Evolutionary conservation across 257 asterid species (phyloP).

Genomic region (Salvia hispanica): DNA sequence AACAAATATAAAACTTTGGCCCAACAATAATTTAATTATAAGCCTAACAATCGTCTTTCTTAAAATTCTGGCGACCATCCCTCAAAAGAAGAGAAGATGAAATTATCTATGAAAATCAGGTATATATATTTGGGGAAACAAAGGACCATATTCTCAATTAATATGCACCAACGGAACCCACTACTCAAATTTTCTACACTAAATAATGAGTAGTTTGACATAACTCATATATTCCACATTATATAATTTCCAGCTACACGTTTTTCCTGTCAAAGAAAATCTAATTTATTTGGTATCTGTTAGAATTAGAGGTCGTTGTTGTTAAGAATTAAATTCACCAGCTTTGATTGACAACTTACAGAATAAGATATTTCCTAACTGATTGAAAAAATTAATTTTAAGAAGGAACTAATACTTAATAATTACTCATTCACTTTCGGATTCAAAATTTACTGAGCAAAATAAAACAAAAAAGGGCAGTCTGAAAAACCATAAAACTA

Average conservation of each 20-base stretch:
- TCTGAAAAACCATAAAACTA: too few species aligned
- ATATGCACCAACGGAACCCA: background rate
- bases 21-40: too few species aligned
- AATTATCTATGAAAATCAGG: too few species aligned
- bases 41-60: too few species aligned
- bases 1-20: too few species aligned
- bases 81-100: too few species aligned
- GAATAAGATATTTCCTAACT: background rate
- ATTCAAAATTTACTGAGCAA: too few species aligned
- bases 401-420: too few species aligned
- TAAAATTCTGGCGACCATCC: too few species aligned
- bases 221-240: background rate
- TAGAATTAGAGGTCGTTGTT: background rate
- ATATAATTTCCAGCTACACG: background rate
- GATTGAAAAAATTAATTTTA: too few species aligned
- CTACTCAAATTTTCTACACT: background rate
- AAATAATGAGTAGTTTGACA: background rate
- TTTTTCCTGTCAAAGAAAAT: background rate
- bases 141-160: background rate
- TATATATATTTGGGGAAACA: slow-evolving; percentile 35
- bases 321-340: background rate
- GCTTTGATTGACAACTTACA: slow-evolving; percentile 7
- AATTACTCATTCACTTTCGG: too few species aligned
- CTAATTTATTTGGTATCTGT: background rate
- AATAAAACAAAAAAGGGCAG: too few species aligned